Percentiles rank a stretch among this genome's conserved stretches.
phyloP scores from a whole-genome alignment of 73 alveolate species.

The Symbiodinium pilosum region DNA sequence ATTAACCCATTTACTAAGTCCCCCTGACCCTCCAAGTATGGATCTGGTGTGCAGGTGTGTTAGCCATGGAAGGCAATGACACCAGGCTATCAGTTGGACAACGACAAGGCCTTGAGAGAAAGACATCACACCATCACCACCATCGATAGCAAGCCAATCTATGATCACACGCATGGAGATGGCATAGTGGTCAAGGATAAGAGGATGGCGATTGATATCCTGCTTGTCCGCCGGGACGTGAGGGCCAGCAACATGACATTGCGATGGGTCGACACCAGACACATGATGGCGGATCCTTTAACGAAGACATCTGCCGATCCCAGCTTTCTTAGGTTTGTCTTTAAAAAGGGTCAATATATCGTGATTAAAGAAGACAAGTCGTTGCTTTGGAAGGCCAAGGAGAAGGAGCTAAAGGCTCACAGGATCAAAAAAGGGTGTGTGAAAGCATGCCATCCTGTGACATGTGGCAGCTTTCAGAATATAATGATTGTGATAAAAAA shows the following conservation, averaged over 20 bases:
- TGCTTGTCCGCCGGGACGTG: neutral
- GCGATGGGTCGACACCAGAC: constrained; percentile 15
- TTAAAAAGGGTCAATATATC: neutral
- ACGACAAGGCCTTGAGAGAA: neutral
- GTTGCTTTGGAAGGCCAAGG: neutral
- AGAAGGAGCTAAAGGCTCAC: neutral
- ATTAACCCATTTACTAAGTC: no score
- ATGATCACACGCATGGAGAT: neutral
- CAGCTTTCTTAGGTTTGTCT: neutral
- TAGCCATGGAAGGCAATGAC: no score
- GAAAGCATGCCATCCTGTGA: no score
- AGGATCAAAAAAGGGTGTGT: neutral
- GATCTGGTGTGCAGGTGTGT: no score
- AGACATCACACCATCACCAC: neutral
- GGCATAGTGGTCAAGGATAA: constrained; percentile 32
- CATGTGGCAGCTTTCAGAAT: no score
- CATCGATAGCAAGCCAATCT: neutral
- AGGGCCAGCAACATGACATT: neutral
- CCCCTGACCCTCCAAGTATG: no score
- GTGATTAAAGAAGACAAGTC: neutral
- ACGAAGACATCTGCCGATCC: neutral
- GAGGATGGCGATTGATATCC: constrained; percentile 27
- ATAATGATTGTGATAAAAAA: no score
- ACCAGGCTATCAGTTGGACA: no score
- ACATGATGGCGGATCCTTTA: constrained; percentile 13